These are phyloP conservation scores for Primulina huaijiensis DNA, from an alignment of 257 asterid genomes.

Conservation along the genomic window DNA sequence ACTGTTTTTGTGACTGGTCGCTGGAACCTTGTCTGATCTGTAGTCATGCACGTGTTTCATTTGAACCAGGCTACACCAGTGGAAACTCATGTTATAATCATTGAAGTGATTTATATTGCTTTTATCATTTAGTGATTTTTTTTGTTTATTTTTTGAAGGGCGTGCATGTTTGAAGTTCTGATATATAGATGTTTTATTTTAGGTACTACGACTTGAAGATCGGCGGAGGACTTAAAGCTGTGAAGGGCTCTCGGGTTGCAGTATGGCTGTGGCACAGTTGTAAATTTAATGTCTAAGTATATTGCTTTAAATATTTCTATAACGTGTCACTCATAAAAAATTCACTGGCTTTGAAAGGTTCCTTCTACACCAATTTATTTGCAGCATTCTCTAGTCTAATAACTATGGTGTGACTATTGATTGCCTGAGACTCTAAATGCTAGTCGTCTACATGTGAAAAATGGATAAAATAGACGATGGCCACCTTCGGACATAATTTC, in stretches of 20 bases:
- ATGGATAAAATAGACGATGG: neutral
- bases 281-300: constrained; percentile 44
- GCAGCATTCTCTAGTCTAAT: constrained; percentile 4
- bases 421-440: neutral
- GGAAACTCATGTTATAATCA: neutral
- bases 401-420: constrained; percentile 9
- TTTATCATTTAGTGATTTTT: neutral
- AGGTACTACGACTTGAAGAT: constrained; percentile 94
- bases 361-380: neutral
- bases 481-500: constrained; percentile 8
- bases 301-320: constrained; percentile 25
- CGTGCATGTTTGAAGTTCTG: constrained; percentile 14
- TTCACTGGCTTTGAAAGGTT: constrained; percentile 13
- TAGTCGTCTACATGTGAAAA: neutral
- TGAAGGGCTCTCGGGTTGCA: constrained; percentile 99
- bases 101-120: neutral
- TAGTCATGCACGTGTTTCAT: neutral
- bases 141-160: neutral
- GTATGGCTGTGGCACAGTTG: constrained; percentile 79
- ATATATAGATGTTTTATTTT: constrained; percentile 20
- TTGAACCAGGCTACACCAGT: neutral
- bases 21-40: neutral
- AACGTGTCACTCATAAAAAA: constrained; percentile 18
- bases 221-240: constrained; percentile 81
- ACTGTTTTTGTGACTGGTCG: neutral